A percentile compares a stretch with the other conserved stretches of the same genome.
Conservation (phyloP, 805 yeast genomes). For the Saturnispora gosingensis region DNA sequence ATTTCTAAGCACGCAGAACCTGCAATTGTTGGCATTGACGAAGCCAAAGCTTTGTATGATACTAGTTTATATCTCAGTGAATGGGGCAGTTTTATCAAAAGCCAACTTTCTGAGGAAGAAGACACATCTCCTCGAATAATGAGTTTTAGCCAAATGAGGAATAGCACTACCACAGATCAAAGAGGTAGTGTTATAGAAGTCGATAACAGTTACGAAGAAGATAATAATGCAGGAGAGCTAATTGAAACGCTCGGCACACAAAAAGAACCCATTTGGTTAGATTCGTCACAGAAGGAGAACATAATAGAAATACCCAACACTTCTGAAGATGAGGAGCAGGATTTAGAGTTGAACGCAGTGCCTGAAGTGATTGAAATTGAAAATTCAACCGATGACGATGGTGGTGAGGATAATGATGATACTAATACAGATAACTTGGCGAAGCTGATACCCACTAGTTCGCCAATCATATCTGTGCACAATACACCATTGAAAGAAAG, state of each 20-base stretch:
- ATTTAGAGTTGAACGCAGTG: not conserved
- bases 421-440: not conserved
- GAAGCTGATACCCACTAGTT: constrained; percentile 8
- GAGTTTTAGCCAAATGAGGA: not conserved
- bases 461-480: constrained; percentile 4
- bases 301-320: constrained; percentile 8
- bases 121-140: not conserved
- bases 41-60: constrained; percentile 5
- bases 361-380: constrained; percentile 5
- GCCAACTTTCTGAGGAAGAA: not conserved
- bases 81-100: not conserved
- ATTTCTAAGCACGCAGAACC: not conserved
- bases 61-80: constrained; percentile 5
- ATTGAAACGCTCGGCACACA: constrained; percentile 7
- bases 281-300: not conserved
- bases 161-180: not conserved
- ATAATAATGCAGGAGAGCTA: not conserved
- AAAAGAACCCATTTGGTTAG: constrained; percentile 7
- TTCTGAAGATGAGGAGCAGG: constrained; percentile 4
- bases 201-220: constrained; percentile 7
- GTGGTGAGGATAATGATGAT: not conserved
- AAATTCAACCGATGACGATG: constrained; percentile 4
- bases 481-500: not conserved
- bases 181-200: not conserved
- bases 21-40: not conserved